Percentiles rank a stretch among this genome's conserved stretches.
Evolutionary conservation across 108 stramenopile genomes (phyloP).

Genomic region (Nitzschia palea): DNA sequence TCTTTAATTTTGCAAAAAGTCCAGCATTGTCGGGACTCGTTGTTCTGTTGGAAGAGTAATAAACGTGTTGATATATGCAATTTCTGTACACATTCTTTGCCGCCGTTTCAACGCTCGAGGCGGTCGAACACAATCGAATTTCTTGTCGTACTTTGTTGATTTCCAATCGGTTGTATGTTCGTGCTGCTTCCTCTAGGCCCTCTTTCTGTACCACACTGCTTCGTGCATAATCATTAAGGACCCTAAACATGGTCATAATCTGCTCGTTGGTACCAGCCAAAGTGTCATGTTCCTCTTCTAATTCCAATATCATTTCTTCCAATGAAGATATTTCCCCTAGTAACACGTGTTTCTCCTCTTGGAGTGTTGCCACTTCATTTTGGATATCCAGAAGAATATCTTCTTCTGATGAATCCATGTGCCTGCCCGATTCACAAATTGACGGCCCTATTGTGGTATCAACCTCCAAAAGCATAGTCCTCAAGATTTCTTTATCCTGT

Average conservation of each 20-base stretch:
- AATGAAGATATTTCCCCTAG: not conserved
- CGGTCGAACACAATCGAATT: not conserved
- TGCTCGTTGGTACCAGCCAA: not conserved
- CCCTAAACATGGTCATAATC: conserved; percentile 1
- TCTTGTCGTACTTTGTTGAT: not conserved
- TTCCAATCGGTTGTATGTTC: not conserved
- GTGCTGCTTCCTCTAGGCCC: not conserved
- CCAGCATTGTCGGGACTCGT: not conserved
- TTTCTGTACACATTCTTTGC: conserved; percentile 3
- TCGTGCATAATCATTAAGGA: not conserved
- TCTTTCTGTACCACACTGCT: not conserved
- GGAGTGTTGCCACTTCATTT: too few relatives aligned
- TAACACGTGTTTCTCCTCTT: not conserved
- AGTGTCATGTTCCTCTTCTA: conserved; percentile 1
- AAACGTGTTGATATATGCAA: not conserved
- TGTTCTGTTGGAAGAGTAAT: not conserved
- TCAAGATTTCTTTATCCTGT: not conserved
- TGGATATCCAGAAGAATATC: too few relatives aligned
- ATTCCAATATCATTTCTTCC: not conserved
- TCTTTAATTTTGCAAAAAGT: not conserved
- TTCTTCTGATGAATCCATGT: too few relatives aligned
- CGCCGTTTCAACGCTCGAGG: not conserved
- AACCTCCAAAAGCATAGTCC: too few relatives aligned
- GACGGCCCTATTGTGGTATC: too few relatives aligned
- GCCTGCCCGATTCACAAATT: too few relatives aligned